Evolutionary conservation across 805 yeast genomes (phyloP).

Genomic region (Metschnikowia drakensbergensis): DNA sequence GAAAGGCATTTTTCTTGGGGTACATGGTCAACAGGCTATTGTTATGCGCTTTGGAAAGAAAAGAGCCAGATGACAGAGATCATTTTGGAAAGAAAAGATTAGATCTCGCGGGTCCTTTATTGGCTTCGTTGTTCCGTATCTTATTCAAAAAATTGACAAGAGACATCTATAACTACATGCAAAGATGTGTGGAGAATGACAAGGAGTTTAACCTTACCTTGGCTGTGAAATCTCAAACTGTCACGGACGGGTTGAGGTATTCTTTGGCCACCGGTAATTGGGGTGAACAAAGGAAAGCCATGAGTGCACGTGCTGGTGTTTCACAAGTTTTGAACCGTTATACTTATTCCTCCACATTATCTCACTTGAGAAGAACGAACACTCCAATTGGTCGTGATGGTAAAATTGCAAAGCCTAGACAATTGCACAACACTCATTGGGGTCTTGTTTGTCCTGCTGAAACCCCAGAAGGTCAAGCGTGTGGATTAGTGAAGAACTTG

Average conservation of each 20-base stretch:
- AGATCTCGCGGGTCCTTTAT: conserved; percentile 96
- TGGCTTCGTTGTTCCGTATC: conserved; percentile 92
- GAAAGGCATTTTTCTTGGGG: conserved; percentile 96
- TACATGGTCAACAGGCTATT: conserved; percentile 95
- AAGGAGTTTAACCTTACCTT: conserved; percentile 93
- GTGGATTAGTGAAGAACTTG: conserved; percentile 96
- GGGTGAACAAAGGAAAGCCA: conserved; percentile 99
- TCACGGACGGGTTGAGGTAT: conserved; percentile 95
- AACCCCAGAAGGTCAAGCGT: conserved; percentile 99
- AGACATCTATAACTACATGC: conserved; percentile 97
- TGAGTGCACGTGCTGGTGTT: conserved; percentile 98
- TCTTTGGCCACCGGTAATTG: conserved; percentile 99
- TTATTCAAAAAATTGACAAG: conserved; percentile 91
- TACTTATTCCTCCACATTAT: conserved; percentile 96
- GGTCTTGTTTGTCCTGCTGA: conserved; percentile 99
- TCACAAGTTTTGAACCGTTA: conserved; percentile 97
- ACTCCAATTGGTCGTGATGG: conserved; percentile 99
- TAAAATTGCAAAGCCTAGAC: conserved; percentile 98
- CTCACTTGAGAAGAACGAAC: conserved; percentile 97
- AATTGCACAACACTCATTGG: conserved; percentile 99
- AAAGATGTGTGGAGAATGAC: conserved; percentile 96
- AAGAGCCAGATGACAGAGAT: conserved; percentile 98
- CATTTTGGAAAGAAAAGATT: conserved; percentile 98
- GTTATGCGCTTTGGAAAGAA: conserved; percentile 93
- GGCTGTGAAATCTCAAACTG: conserved; percentile 95